phyloP scores from a whole-genome alignment of 202 grass and related monocot genomes.

The Zizania palustris region DNA sequence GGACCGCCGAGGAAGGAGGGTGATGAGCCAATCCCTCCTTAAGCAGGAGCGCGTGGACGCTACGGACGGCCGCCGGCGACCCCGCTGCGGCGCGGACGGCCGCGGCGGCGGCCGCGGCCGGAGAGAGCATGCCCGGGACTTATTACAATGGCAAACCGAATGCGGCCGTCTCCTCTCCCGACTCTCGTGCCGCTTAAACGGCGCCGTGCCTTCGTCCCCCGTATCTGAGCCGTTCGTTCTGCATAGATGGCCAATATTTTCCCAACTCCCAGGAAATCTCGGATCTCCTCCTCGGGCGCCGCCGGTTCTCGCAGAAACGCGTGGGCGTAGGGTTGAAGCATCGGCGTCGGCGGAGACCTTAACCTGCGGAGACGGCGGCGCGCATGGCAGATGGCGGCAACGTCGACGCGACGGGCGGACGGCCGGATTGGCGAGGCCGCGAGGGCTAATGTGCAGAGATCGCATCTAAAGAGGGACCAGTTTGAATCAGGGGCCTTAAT shows the following conservation, averaged over 20 bases:
- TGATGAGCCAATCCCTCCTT: constrained; percentile 46
- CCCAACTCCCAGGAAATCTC: too few relatives aligned
- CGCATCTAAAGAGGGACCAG: too few relatives aligned
- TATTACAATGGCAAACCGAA: neutral
- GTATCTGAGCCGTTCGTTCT: constrained; percentile 25
- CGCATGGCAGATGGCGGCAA: too few relatives aligned
- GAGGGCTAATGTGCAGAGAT: too few relatives aligned
- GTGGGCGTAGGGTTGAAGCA: too few relatives aligned
- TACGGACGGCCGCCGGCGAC: constrained; percentile 15
- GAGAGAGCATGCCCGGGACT: constrained; percentile 43
- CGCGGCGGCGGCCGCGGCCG: constrained; percentile 32
- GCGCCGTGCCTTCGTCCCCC: neutral
- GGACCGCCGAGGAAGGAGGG: constrained; percentile 23
- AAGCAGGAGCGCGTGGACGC: constrained; percentile 50
- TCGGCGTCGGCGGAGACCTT: too few relatives aligned
- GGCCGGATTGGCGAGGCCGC: too few relatives aligned
- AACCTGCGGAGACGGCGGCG: too few relatives aligned
- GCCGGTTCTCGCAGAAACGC: too few relatives aligned
- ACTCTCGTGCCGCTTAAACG: neutral
- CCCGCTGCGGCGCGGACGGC: constrained; percentile 42
- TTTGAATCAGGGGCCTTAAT: too few relatives aligned
- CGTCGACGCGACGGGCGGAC: too few relatives aligned
- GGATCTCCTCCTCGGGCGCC: too few relatives aligned
- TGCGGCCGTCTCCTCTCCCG: neutral
- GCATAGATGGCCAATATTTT: neutral